Evolutionary conservation across 345 rosid genomes (phyloP).

Genomic region (Euphorbia lathyris): DNA sequence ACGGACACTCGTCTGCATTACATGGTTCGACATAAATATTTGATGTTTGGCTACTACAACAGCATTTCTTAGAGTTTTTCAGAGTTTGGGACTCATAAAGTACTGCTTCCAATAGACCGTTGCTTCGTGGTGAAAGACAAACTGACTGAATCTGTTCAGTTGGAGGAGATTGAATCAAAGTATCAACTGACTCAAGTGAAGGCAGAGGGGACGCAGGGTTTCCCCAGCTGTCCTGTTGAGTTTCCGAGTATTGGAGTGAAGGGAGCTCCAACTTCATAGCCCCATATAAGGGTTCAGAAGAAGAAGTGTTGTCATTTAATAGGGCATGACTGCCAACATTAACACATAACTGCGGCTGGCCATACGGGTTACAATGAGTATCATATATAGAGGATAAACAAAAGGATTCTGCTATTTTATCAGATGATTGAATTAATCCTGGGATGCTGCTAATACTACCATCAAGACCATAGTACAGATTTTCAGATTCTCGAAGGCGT

Average conservation of each 20-base stretch:
- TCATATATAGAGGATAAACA: slow-evolving; percentile 45
- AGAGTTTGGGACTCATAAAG: slow-evolving; percentile 67
- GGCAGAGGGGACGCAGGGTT: slow-evolving; percentile 45
- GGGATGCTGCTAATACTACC: slow-evolving; percentile 42
- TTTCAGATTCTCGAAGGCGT: slow-evolving; percentile 55
- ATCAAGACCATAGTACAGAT: slow-evolving; percentile 38
- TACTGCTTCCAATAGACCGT: slow-evolving; percentile 90
- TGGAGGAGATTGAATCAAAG: slow-evolving; percentile 82
- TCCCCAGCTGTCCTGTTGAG: slow-evolving; percentile 74
- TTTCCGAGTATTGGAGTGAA: slow-evolving; percentile 99
- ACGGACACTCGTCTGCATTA: slow-evolving; percentile 45
- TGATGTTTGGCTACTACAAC: slow-evolving; percentile 52
- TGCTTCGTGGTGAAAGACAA: slow-evolving; percentile 51
- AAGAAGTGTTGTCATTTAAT: slow-evolving; percentile 74
- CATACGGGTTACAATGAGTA: slow-evolving; percentile 42
- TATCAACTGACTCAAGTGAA: slow-evolving; percentile 68
- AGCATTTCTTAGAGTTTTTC: slow-evolving; percentile 56
- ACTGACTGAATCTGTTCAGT: slow-evolving; percentile 43
- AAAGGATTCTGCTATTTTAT: slow-evolving; percentile 41
- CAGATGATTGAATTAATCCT: slow-evolving; percentile 43
- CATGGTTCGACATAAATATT: slow-evolving; percentile 51
- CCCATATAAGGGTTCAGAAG: slow-evolving; percentile 75
- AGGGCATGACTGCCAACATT: slow-evolving; percentile 73
- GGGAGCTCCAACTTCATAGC: slow-evolving; percentile 99
- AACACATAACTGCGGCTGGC: slow-evolving; percentile 44